Conservation (phyloP, 1,284 basidiomycete genomes). For the Fomitopsis palustris region DNA sequence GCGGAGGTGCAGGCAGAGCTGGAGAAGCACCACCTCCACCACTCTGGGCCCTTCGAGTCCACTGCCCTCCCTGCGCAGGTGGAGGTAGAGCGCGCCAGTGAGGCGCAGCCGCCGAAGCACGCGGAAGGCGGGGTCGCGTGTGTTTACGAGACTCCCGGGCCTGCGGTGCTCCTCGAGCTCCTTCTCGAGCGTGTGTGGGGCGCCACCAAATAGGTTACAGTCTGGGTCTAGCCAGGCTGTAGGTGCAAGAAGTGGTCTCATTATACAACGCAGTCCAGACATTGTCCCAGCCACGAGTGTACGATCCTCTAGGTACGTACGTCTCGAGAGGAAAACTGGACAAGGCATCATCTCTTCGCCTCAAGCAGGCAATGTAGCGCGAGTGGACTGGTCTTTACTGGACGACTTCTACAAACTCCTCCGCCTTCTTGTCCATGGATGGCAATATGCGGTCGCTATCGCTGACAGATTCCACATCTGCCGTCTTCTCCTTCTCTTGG, state of each 20-base stretch:
- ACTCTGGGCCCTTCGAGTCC: conserved; percentile 42
- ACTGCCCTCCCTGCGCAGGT: conserved; percentile 50
- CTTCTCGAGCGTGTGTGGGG: conserved; percentile 61
- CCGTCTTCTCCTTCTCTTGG: conserved; percentile 14
- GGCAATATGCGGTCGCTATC: conserved; percentile 3
- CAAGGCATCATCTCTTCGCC: background rate
- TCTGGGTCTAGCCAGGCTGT: background rate
- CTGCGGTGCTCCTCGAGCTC: conserved; percentile 41
- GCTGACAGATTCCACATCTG: conserved; percentile 3
- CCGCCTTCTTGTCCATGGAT: conserved; percentile 25
- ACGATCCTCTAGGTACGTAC: background rate
- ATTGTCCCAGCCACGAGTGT: background rate
- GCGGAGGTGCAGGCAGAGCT: conserved; percentile 55
- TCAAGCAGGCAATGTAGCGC: background rate
- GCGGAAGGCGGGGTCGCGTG: conserved; percentile 43
- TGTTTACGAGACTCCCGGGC: conserved; percentile 56
- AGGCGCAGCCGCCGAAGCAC: conserved; percentile 12
- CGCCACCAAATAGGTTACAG: conserved; percentile 14
- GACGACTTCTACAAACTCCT: conserved; percentile 19
- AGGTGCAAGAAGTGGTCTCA: background rate
- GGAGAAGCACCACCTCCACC: conserved; percentile 33
- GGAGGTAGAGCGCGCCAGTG: conserved; percentile 36
- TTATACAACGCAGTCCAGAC: background rate
- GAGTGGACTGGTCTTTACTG: background rate
- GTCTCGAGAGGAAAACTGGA: background rate